These are phyloP conservation scores for Pterocarpus santalinus DNA, from an alignment of 306 rosid species.

Conservation along the genomic window DNA sequence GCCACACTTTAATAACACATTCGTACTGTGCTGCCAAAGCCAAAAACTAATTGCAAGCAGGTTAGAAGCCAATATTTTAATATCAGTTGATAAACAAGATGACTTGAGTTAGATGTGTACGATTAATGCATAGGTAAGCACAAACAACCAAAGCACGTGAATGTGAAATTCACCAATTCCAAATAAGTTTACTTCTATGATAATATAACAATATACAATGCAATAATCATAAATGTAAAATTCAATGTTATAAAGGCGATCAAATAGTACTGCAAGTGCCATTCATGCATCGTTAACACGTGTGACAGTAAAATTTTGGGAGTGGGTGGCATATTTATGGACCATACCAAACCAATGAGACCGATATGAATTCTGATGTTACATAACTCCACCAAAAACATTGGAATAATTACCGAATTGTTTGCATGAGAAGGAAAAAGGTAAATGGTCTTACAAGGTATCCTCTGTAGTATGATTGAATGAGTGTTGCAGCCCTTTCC, in stretches of 20 bases:
- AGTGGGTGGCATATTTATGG: conserved; percentile 52
- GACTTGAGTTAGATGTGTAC: not conserved
- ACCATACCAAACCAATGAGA: conserved; percentile 31
- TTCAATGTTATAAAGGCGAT: not conserved
- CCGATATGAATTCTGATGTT: not conserved
- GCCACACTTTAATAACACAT: not conserved
- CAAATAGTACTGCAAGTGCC: conserved; percentile 22
- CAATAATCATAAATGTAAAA: conserved; percentile 2
- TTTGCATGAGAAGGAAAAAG: conserved; percentile 13
- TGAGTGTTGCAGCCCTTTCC: conserved; percentile 82
- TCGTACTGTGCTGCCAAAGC: not conserved
- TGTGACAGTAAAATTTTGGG: conserved; percentile 29
- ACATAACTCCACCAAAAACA: conserved; percentile 35
- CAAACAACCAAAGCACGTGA: not conserved
- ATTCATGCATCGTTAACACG: conserved; percentile 31
- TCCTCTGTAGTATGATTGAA: conserved; percentile 91
- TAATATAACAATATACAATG: not conserved
- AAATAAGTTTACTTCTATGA: not conserved
- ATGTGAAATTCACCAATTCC: not conserved
- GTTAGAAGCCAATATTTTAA: not conserved
- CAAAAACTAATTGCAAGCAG: not conserved
- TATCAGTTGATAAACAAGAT: not conserved
- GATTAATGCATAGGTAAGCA: not conserved
- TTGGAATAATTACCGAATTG: not conserved
- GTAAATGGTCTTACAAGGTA: conserved; percentile 70